A percentile compares a stretch with the other conserved stretches of the same genome.
These are phyloP conservation scores for Abortiporus biennis DNA, from an alignment of 1,284 basidiomycete genomes.

Conservation along the genomic window DNA sequence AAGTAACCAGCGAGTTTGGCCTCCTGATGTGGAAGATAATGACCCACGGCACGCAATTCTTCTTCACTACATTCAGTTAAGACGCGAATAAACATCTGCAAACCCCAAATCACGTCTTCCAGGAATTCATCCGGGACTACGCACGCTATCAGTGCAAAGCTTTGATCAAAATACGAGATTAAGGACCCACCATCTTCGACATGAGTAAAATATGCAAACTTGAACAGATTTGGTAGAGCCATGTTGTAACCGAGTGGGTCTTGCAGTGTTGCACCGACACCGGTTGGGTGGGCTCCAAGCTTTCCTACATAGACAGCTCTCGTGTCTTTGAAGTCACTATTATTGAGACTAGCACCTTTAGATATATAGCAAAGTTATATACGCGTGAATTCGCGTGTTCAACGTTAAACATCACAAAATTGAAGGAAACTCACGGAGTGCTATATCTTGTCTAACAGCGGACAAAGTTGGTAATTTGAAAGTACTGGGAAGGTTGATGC, in stretches of 20 bases:
- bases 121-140: conserved; percentile 15
- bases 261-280: conserved; percentile 1
- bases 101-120: conserved; percentile 12
- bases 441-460: conserved; percentile 1
- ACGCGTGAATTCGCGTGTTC: background rate
- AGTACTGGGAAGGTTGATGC: conserved; percentile 3
- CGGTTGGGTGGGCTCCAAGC: background rate
- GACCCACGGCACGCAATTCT: conserved; percentile 13
- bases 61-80: conserved; percentile 13
- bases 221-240: conserved; percentile 13
- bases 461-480: conserved; percentile 5
- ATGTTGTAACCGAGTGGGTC: conserved; percentile 12
- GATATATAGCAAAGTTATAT: no score
- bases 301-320: no score
- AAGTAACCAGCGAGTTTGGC: conserved; percentile 8
- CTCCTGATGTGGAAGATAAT: conserved; percentile 11
- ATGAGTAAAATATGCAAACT: conserved; percentile 13
- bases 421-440: background rate
- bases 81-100: conserved; percentile 15
- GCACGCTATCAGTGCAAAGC: background rate
- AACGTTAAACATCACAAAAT: background rate
- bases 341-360: no score
- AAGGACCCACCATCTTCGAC: conserved; percentile 10
- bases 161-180: background rate
- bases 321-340: no score